These are phyloP conservation scores for Fusarium sp. DNA, from an alignment of 2,329 filamentous ascomycete species.

Conservation along the genomic window DNA sequence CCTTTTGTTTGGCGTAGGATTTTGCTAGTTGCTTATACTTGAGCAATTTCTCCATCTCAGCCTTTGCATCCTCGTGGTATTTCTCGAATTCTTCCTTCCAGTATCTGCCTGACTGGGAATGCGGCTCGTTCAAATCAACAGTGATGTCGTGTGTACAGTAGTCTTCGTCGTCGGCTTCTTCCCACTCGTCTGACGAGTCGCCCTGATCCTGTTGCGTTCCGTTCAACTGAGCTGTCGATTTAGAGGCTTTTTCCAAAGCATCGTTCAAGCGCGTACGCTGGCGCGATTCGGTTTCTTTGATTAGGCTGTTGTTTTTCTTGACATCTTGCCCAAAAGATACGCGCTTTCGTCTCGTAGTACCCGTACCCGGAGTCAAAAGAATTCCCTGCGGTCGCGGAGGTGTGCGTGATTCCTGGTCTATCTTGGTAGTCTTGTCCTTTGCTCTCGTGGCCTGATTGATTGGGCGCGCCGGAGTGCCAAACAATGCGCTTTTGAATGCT, in stretches of 20 bases:
- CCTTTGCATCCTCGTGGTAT: constrained; percentile 77
- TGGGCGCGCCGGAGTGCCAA: constrained; percentile 65
- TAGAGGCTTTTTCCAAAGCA: constrained; percentile 55
- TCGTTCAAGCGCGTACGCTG: constrained; percentile 59
- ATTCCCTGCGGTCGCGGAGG: constrained; percentile 67
- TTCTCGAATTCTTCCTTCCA: constrained; percentile 83
- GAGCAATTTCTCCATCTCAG: constrained; percentile 80
- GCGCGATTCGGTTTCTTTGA: constrained; percentile 41
- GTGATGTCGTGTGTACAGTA: constrained; percentile 70
- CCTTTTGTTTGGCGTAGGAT: constrained; percentile 81
- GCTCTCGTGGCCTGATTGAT: constrained; percentile 48
- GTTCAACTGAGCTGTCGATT: constrained; percentile 14
- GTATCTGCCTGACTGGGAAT: constrained; percentile 79
- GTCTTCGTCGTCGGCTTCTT: constrained; percentile 59
- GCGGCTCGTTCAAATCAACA: constrained; percentile 76
- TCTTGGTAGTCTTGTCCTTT: constrained; percentile 39
- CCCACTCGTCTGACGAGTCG: constrained; percentile 59
- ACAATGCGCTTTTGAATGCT: constrained; percentile 71
- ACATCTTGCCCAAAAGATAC: constrained; percentile 73
- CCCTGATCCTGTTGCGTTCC: constrained; percentile 21
- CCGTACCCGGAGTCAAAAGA: constrained; percentile 72
- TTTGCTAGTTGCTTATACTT: constrained; percentile 84
- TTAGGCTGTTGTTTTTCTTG: constrained; percentile 53
- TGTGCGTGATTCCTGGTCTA: constrained; percentile 53
- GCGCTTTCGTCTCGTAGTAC: constrained; percentile 68